phyloP scores from a whole-genome alignment of 1,284 basidiomycete species.

The Erythrobasidium hasegawianum region DNA sequence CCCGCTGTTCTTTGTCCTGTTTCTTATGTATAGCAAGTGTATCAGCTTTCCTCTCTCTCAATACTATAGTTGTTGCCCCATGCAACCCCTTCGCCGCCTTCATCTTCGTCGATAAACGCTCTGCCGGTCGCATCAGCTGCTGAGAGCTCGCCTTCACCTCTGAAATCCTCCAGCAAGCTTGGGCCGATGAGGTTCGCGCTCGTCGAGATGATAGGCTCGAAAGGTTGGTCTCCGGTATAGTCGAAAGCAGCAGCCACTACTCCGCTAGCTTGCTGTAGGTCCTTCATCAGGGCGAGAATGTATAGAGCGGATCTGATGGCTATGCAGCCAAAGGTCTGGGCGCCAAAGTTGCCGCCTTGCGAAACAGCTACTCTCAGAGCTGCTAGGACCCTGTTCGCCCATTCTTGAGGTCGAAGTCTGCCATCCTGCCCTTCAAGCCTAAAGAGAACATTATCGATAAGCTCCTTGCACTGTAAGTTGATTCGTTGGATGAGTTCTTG shows the following conservation, averaged over 20 bases:
- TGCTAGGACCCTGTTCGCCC: constrained; percentile 21
- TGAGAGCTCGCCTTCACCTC: background rate
- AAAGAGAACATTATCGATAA: constrained; percentile 27
- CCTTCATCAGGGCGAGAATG: constrained; percentile 24
- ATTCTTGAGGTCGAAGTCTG: constrained; percentile 20
- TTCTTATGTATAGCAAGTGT: background rate
- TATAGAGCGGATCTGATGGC: constrained; percentile 23
- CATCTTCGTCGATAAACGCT: background rate
- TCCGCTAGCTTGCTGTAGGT: constrained; percentile 28
- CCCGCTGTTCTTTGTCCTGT: background rate
- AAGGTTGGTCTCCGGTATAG: constrained; percentile 13
- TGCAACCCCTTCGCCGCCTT: background rate
- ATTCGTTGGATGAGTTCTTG: constrained; percentile 27
- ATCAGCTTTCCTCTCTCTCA: background rate
- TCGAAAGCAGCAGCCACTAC: constrained; percentile 1
- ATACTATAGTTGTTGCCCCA: background rate
- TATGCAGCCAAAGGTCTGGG: constrained; percentile 35
- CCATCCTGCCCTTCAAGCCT: constrained; percentile 12
- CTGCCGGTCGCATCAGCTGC: background rate
- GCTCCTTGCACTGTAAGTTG: constrained; percentile 26
- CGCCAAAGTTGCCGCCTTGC: constrained; percentile 29
- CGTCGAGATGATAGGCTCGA: constrained; percentile 19
- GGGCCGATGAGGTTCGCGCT: background rate
- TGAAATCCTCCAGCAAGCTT: background rate
- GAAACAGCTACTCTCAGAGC: constrained; percentile 10